phyloP scores from a whole-genome alignment of 306 rosid species.

The Cicer arietinum region DNA sequence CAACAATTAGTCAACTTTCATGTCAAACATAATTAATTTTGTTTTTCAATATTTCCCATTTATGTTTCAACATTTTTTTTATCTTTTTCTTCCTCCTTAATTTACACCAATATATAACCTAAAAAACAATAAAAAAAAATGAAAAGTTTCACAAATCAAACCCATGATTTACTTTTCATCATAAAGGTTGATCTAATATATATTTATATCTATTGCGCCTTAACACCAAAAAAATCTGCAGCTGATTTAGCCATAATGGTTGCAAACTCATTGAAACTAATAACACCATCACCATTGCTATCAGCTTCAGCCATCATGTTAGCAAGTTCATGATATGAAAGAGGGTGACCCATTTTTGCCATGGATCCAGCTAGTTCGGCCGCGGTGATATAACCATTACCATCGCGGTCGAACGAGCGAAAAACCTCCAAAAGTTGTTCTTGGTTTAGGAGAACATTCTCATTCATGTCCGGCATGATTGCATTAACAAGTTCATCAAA shows the following conservation, averaged over 20 bases:
- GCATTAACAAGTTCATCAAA: conserved; percentile 72
- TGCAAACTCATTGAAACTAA: conserved; percentile 76
- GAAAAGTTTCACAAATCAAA: not conserved
- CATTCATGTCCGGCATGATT: conserved; percentile 63
- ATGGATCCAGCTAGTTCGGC: conserved; percentile 83
- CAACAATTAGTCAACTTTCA: conserved; percentile 10
- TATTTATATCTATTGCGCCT: conserved; percentile 14
- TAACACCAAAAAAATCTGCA: conserved; percentile 70
- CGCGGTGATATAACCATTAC: conserved; percentile 79
- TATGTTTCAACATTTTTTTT: not conserved
- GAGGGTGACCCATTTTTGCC: conserved; percentile 88
- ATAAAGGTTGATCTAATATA: not conserved
- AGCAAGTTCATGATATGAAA: conserved; percentile 68
- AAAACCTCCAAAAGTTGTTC: conserved; percentile 79
- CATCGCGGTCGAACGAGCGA: conserved; percentile 79
- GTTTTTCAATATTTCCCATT: not conserved
- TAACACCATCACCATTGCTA: conserved; percentile 80
- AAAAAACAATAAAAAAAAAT: not conserved
- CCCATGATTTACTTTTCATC: not conserved
- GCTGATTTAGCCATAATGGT: conserved; percentile 78
- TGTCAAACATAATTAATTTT: not conserved
- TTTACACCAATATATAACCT: conserved; percentile 6
- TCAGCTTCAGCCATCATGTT: conserved; percentile 82
- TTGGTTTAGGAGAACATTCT: conserved; percentile 64
- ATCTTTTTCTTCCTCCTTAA: conserved; percentile 22